Evolutionary conservation across 495 filamentous ascomycete species (phyloP).

Genomic region (Gamarada debralockiae): DNA sequence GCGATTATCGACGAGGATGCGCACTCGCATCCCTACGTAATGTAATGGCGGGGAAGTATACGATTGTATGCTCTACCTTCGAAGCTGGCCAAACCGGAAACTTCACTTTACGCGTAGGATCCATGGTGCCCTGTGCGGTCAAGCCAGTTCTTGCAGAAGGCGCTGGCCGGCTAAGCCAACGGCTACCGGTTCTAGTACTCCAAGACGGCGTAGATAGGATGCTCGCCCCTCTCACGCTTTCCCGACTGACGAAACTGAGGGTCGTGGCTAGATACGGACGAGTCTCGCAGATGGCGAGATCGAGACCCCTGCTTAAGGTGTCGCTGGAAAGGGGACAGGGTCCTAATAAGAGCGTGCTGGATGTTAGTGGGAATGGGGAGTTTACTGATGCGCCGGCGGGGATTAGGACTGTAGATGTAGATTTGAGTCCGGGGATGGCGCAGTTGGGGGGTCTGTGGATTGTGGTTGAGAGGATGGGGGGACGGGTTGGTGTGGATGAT

Average conservation of each 20-base stretch:
- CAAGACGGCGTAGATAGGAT: slow-evolving; percentile 46
- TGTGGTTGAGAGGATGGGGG: slow-evolving; percentile 72
- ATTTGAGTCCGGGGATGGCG: slow-evolving; percentile 56
- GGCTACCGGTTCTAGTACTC: slow-evolving; percentile 47
- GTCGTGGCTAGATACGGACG: slow-evolving; percentile 35
- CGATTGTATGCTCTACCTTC: slow-evolving; percentile 84
- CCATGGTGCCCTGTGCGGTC: slow-evolving; percentile 49
- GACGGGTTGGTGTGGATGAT: slow-evolving; percentile 38
- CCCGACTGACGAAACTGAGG: slow-evolving; percentile 54
- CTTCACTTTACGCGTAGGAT: slow-evolving; percentile 72
- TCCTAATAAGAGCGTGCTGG: slow-evolving; percentile 57
- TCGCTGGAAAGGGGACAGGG: slow-evolving; percentile 66
- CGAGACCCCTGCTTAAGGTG: slow-evolving; percentile 51
- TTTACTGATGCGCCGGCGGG: slow-evolving; percentile 67
- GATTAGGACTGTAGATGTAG: slow-evolving; percentile 65
- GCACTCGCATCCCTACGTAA: slow-evolving; percentile 57
- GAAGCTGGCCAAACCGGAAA: slow-evolving; percentile 67
- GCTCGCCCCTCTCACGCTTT: slow-evolving; percentile 44
- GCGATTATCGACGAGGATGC: slow-evolving; percentile 79
- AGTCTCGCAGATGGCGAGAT: slow-evolving; percentile 8
- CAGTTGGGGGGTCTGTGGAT: slow-evolving; percentile 61
- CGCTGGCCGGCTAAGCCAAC: slow-evolving; percentile 60
- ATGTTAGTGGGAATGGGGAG: slow-evolving; percentile 53
- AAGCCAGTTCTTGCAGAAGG: slow-evolving; percentile 57
- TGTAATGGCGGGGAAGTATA: slow-evolving; percentile 70